Evolutionary conservation across 1,284 basidiomycete species (phyloP).

Genomic region (Limonomyces culmigenus): DNA sequence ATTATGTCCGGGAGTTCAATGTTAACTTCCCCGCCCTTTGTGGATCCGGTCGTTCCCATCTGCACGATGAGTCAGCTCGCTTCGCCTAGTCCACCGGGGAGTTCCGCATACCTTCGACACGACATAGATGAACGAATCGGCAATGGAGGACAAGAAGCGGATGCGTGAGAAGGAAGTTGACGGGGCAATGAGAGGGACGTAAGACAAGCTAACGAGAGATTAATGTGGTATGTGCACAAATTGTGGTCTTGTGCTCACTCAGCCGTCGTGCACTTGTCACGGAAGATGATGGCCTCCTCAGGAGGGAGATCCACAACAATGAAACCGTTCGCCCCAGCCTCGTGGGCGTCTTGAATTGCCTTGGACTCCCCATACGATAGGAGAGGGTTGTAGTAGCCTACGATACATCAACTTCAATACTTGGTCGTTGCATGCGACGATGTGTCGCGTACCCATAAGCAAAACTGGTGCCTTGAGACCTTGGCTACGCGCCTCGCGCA

Average conservation of each 20-base stretch:
- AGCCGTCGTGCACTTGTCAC: constrained; percentile 69
- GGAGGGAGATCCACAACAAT: constrained; percentile 97
- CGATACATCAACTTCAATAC: not conserved
- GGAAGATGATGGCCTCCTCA: constrained; percentile 86
- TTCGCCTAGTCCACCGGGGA: not conserved
- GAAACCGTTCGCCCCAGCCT: constrained; percentile 92
- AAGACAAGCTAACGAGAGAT: constrained; percentile 56
- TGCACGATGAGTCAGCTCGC: constrained; percentile 15
- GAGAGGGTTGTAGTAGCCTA: constrained; percentile 94
- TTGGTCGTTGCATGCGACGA: not conserved
- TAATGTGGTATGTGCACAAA: not conserved
- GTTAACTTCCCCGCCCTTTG: constrained; percentile 58
- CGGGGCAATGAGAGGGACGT: constrained; percentile 90
- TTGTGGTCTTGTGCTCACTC: constrained; percentile 32
- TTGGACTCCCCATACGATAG: constrained; percentile 91
- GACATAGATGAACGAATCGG: constrained; percentile 96
- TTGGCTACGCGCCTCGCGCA: constrained; percentile 64
- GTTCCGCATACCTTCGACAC: constrained; percentile 59
- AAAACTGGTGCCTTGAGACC: constrained; percentile 81
- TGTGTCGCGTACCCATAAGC: constrained; percentile 68
- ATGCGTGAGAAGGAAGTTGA: constrained; percentile 82
- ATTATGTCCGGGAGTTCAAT: constrained; percentile 66
- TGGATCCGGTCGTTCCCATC: constrained; percentile 98
- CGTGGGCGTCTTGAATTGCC: constrained; percentile 76
- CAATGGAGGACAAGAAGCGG: constrained; percentile 81